Conservation (phyloP, 108 stramenopile species). For the Nitzschia palea region DNA sequence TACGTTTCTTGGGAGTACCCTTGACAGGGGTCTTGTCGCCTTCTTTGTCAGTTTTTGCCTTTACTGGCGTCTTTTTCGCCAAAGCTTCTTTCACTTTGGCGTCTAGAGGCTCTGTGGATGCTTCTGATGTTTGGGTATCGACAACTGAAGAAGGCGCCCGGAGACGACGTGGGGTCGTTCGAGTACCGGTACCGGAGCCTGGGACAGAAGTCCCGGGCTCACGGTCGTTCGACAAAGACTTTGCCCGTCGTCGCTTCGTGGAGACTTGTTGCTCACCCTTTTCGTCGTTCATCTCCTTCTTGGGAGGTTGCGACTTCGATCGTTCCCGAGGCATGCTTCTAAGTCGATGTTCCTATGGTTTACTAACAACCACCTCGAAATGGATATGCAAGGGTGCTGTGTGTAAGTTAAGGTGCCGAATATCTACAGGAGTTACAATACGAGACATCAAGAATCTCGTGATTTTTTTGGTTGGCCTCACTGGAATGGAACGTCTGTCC, state of each 20-base stretch:
- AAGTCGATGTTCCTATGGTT: not conserved
- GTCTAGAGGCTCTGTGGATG: not conserved
- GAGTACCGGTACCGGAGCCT: not conserved
- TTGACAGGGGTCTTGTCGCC: not conserved
- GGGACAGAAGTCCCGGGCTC: not conserved
- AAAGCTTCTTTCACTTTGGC: not conserved
- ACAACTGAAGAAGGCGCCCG: slow-evolving; percentile 1
- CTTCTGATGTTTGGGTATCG: too few species aligned
- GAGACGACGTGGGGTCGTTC: not conserved
- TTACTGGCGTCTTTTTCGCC: not conserved
- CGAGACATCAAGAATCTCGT: not conserved
- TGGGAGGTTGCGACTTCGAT: not conserved
- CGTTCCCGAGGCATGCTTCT: not conserved
- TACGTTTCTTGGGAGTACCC: not conserved
- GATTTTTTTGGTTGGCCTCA: not conserved
- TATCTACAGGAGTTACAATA: not conserved
- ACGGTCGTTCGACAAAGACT: not conserved
- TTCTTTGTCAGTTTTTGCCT: not conserved
- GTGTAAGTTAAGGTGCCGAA: not conserved
- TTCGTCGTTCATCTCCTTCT: not conserved
- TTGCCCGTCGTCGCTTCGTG: slow-evolving; percentile 8
- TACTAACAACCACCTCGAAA: not conserved
- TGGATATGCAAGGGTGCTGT: not conserved
- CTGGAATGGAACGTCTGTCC: not conserved
- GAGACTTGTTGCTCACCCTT: not conserved